Conservation (phyloP, 768 basidiomycete species). For the Amanita pseudoporphyria region DNA sequence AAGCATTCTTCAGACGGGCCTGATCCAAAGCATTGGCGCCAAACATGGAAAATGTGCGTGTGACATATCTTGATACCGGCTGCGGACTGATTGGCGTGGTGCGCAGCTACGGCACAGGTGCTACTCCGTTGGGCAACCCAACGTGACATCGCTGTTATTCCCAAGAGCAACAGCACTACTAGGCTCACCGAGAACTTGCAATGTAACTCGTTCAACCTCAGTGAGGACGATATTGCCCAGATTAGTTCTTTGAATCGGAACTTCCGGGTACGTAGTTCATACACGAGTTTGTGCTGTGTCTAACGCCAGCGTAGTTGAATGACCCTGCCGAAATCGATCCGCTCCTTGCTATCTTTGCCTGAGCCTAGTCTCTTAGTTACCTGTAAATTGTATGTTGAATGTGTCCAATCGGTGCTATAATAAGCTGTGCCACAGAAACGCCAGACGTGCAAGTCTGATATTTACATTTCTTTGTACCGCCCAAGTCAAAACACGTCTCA, state of each 20-base stretch:
- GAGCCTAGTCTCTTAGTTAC: constrained; percentile 12
- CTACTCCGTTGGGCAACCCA: constrained; percentile 71
- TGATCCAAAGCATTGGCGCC: constrained; percentile 33
- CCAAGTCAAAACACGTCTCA: too few relatives aligned
- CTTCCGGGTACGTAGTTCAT: constrained; percentile 41
- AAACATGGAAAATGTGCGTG: constrained; percentile 45
- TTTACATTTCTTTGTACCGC: too few relatives aligned
- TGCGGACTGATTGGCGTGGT: background rate
- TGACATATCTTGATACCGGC: background rate
- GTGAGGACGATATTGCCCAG: constrained; percentile 43
- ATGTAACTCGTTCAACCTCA: constrained; percentile 34
- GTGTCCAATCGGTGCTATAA: too few relatives aligned
- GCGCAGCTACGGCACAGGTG: constrained; percentile 49
- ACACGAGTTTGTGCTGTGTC: background rate
- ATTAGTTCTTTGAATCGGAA: constrained; percentile 55
- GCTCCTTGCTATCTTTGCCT: constrained; percentile 63
- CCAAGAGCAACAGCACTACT: constrained; percentile 48
- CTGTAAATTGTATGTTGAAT: too few relatives aligned
- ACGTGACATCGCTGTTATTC: constrained; percentile 63
- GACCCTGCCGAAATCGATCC: constrained; percentile 61
- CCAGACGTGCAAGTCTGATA: too few relatives aligned
- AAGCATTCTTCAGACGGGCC: constrained; percentile 45
- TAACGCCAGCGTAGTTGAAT: constrained; percentile 39
- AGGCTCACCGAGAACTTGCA: constrained; percentile 45
- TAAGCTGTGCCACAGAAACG: too few relatives aligned